Evolutionary conservation across 2,329 filamentous ascomycete species (phyloP).

Genomic region (Emergomyces africanus): DNA sequence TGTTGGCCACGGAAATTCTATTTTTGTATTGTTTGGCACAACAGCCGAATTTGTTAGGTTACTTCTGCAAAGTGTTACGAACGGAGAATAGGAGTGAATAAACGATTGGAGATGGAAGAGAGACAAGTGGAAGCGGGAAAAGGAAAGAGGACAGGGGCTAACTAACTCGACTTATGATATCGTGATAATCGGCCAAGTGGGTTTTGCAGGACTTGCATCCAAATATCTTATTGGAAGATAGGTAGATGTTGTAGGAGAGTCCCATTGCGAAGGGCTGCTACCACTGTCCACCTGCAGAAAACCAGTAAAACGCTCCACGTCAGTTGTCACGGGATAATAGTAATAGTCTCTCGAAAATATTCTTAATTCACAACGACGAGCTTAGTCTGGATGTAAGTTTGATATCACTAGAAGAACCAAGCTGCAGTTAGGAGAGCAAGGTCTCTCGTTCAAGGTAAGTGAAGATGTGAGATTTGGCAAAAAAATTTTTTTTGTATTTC

Average conservation of each 20-base stretch:
- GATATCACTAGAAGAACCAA: not conserved
- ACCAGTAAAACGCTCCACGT: not conserved
- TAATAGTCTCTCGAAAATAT: not conserved
- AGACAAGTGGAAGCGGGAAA: constrained; percentile 4
- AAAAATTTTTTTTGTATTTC: not conserved
- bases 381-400: not conserved
- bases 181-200: constrained; percentile 86
- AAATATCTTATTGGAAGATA: constrained; percentile 76
- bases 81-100: not conserved
- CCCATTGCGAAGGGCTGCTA: constrained; percentile 47
- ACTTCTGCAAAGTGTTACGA: constrained; percentile 5
- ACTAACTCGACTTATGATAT: constrained; percentile 84
- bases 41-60: not conserved
- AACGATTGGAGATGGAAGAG: not conserved
- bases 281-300: constrained; percentile 4
- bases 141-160: not conserved
- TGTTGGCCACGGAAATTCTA: constrained; percentile 98
- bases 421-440: not conserved
- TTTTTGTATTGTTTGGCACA: not conserved
- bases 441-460: not conserved
- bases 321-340: not conserved
- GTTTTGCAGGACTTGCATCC: constrained; percentile 93
- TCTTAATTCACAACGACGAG: not conserved
- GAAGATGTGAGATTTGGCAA: not conserved
- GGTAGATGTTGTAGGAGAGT: constrained; percentile 81